These are phyloP conservation scores for Favolaschia claudopus DNA, from an alignment of 768 basidiomycete species.

Conservation along the genomic window DNA sequence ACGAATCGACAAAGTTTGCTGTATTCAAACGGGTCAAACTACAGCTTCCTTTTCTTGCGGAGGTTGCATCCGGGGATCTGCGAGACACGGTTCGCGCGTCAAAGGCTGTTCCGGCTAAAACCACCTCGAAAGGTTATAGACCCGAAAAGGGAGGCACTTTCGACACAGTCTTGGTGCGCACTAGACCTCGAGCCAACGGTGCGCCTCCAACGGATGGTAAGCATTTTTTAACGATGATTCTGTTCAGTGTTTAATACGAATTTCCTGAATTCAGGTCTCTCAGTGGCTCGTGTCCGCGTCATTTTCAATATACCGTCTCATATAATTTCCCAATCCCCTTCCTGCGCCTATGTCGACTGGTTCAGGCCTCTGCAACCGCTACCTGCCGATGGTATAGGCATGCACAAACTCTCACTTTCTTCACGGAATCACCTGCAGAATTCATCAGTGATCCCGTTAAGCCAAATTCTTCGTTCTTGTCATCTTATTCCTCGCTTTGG, in stretches of 20 bases:
- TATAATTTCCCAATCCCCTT: slow-evolving; percentile 23
- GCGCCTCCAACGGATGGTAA: not conserved
- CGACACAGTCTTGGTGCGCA: slow-evolving; percentile 30
- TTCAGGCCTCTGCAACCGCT: slow-evolving; percentile 30
- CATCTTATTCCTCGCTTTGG: slow-evolving; percentile 38
- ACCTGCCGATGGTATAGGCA: slow-evolving; percentile 14
- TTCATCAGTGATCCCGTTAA: slow-evolving; percentile 32
- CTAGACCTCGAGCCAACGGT: not conserved
- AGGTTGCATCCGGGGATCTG: slow-evolving; percentile 7
- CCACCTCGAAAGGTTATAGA: slow-evolving; percentile 23
- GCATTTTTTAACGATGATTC: too few species aligned
- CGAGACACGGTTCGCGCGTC: slow-evolving; percentile 27
- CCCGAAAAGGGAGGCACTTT: slow-evolving; percentile 18
- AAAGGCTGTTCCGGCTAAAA: not conserved
- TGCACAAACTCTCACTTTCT: slow-evolving; percentile 29
- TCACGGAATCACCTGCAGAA: slow-evolving; percentile 12
- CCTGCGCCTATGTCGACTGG: slow-evolving; percentile 38
- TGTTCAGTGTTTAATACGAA: too few species aligned
- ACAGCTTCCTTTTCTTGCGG: slow-evolving; percentile 21
- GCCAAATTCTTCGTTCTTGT: slow-evolving; percentile 34
- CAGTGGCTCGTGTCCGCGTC: slow-evolving; percentile 33
- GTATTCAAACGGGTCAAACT: slow-evolving; percentile 27
- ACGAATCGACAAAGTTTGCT: slow-evolving; percentile 6
- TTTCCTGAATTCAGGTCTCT: slow-evolving; percentile 32
- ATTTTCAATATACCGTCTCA: slow-evolving; percentile 35